Evolutionary conservation across 345 rosid genomes (phyloP).

Genomic region (Salix purpurea): DNA sequence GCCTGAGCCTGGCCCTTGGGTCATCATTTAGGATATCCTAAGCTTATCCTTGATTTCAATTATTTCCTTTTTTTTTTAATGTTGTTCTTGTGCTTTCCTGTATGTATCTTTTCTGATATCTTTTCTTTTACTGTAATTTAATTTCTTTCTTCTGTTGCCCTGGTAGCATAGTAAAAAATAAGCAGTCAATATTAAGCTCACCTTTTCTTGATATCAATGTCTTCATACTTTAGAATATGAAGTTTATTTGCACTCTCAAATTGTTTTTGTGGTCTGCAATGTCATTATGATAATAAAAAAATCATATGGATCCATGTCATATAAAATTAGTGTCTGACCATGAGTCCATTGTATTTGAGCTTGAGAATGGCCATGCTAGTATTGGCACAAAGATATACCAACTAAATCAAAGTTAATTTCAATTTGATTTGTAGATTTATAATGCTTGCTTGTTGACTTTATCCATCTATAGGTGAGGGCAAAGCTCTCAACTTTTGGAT

Average conservation of each 20-base stretch:
- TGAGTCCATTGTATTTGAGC: not conserved
- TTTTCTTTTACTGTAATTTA: not conserved
- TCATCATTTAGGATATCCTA: too few relatives aligned
- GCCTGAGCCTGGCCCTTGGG: too few relatives aligned
- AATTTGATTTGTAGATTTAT: not conserved
- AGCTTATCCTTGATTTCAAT: too few relatives aligned
- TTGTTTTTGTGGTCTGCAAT: not conserved
- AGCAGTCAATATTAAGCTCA: not conserved
- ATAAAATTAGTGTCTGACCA: not conserved
- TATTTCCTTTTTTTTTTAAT: too few relatives aligned
- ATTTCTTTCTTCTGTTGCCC: not conserved
- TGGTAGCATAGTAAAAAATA: not conserved
- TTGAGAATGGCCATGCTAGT: not conserved
- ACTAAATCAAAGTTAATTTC: not conserved
- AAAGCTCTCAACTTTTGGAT: slow-evolving; percentile 86
- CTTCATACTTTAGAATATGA: not conserved
- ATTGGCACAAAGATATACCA: not conserved
- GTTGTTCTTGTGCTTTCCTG: not conserved
- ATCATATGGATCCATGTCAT: not conserved
- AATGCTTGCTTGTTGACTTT: not conserved
- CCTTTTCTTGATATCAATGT: not conserved
- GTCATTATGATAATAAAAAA: not conserved
- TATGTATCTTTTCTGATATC: not conserved
- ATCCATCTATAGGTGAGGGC: slow-evolving; percentile 64
- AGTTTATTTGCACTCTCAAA: not conserved